Evolutionary conservation across 1,284 basidiomycete genomes (phyloP).

Genomic region (Abortiporus biennis): DNA sequence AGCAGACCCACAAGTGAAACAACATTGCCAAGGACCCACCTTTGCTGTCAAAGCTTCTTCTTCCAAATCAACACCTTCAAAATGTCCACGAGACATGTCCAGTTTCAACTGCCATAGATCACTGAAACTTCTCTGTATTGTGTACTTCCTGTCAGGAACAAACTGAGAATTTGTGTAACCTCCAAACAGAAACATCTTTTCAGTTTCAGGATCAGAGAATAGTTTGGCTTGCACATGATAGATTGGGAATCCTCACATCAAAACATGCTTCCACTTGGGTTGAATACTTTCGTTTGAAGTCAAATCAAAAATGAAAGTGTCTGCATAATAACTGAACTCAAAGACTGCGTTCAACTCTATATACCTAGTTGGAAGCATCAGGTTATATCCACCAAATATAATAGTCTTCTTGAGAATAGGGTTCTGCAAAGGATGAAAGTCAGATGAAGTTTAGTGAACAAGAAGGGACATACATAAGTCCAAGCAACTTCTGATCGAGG

Average conservation of each 20-base stretch:
- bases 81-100: conserved; percentile 29
- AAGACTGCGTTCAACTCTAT: conserved; percentile 15
- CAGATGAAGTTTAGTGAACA: neutral
- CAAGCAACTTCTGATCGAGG: conserved; percentile 31
- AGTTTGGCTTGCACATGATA: conserved; percentile 26
- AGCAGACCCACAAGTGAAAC: conserved; percentile 31
- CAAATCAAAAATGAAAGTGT: conserved; percentile 28
- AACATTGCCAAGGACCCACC: conserved; percentile 36
- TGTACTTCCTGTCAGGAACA: conserved; percentile 25
- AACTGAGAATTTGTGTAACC: conserved; percentile 28
- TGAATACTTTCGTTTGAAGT: neutral
- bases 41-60: conserved; percentile 31
- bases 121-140: conserved; percentile 25
- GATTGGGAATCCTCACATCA: conserved; percentile 29
- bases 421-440: neutral
- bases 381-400: conserved; percentile 34
- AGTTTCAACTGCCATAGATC: conserved; percentile 37
- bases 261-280: conserved; percentile 23
- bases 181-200: conserved; percentile 31
- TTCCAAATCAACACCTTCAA: conserved; percentile 29
- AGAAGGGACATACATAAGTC: conserved; percentile 24
- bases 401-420: conserved; percentile 15
- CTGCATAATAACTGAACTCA: conserved; percentile 30
- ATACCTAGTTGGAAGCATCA: conserved; percentile 22
- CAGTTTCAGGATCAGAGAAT: conserved; percentile 26